These are phyloP conservation scores for Cladochytrium tenue DNA, from an alignment of 371 early-diverging fungal genomes.

Conservation along the genomic window DNA sequence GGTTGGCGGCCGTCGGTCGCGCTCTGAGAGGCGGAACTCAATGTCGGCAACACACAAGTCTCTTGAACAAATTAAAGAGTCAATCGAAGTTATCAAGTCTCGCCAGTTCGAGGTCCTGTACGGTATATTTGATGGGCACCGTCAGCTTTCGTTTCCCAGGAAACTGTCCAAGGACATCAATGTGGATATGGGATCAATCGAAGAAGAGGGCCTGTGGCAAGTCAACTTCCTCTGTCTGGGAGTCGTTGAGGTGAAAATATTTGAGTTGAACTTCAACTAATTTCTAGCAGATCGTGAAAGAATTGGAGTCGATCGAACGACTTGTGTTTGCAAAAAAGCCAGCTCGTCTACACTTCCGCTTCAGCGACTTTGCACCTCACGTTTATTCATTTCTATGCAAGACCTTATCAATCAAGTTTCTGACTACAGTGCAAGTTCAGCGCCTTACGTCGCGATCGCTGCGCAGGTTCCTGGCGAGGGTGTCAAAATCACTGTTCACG, in stretches of 20 bases:
- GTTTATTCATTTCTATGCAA: background rate
- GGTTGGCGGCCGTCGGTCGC: background rate
- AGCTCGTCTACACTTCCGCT: background rate
- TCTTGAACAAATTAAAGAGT: background rate
- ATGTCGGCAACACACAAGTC: no score
- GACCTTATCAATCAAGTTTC: no score
- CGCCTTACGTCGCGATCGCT: background rate
- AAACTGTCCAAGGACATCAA: background rate
- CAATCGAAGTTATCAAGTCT: background rate
- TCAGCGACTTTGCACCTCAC: background rate
- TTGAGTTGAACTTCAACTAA: background rate
- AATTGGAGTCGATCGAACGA: background rate
- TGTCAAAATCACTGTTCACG: conserved; percentile 18
- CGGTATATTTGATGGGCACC: background rate
- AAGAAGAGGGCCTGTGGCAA: conserved; percentile 10
- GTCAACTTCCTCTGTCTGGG: conserved; percentile 19
- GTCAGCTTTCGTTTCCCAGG: background rate
- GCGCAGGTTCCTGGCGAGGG: background rate
- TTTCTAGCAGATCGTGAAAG: background rate
- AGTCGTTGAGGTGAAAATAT: conserved; percentile 14
- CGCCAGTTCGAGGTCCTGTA: background rate
- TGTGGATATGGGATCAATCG: background rate
- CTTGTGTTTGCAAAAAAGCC: background rate
- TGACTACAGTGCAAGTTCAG: background rate
- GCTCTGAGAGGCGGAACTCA: background rate